Base-by-base conservation (phyloP, 768 basidiomycete genomes). In the Rhizopogon rudus region DNA sequence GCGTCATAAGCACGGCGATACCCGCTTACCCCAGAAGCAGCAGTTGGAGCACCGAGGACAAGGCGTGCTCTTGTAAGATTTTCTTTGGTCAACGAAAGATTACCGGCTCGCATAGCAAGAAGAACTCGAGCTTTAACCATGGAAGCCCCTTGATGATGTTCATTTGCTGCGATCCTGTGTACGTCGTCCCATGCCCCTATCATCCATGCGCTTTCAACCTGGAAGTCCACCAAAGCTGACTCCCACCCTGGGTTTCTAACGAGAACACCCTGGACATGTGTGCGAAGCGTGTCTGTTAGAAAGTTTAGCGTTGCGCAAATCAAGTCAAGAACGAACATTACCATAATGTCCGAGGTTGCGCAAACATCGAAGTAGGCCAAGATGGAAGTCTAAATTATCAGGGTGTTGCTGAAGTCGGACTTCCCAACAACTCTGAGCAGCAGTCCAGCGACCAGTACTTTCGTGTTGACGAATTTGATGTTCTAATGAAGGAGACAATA, bases 341-440 rank as follows among this genome's bases (percentile, higher is more conserved):
- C 97, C 97, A 69, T 98, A 98, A 68, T 99, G 97, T 8, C 97
- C 97, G 9, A 99, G 78, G 66, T 98, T 97, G 20, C 93, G 80
- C 53, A 98, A 77, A 66, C 96, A 98, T 46, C 92, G 83, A 58
- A 98, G 70, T 9, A 99, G 78, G 13, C 97, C 97, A 14, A 95
- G 71, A 67, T 99, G 96, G 57, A 86, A 88, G 22, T 88, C 82
- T 5, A 96, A 77, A 61, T 96, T 93, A 63, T 96, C 86, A 0
- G 96, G 95, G 20, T 85, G 84, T 55, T 91, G 86, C 65, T 98
- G 96, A 14, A 99, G 77, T 46, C 87, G 81, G 12, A 98, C 86
- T 70, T 99, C 97, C 97, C 97, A 99, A 64, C 97, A 99, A 65
- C 96, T 98, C 70, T 98, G 97, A 7, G 97, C 96, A 8, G 94